These are phyloP conservation scores for Sporopachydermia quercuum DNA, from an alignment of 805 yeast genomes.

Conservation along the genomic window DNA sequence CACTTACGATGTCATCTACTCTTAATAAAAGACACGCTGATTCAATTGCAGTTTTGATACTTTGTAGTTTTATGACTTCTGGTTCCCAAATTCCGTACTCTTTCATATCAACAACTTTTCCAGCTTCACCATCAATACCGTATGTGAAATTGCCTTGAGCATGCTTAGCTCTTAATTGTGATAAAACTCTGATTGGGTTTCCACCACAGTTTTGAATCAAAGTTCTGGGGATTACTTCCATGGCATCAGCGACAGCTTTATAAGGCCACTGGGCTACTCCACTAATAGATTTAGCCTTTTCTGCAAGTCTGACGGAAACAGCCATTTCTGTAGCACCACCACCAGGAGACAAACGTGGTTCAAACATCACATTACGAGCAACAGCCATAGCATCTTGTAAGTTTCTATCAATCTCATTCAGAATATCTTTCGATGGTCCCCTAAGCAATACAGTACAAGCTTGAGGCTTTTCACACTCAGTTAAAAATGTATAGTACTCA, in stretches of 20 bases:
- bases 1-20: slow-evolving; percentile 96
- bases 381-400: slow-evolving; percentile 98
- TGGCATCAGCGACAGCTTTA: slow-evolving; percentile 96
- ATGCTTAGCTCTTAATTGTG: slow-evolving; percentile 91
- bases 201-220: slow-evolving; percentile 97
- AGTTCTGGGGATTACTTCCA: slow-evolving; percentile 97
- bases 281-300: slow-evolving; percentile 80
- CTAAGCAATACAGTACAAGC: slow-evolving; percentile 90
- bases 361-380: slow-evolving; percentile 84
- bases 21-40: slow-evolving; percentile 88
- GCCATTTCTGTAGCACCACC: slow-evolving; percentile 99
- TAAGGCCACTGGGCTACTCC: slow-evolving; percentile 98
- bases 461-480: slow-evolving; percentile 67
- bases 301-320: slow-evolving; percentile 73
- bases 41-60: slow-evolving; percentile 95
- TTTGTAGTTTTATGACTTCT: slow-evolving; percentile 92
- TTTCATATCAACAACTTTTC: slow-evolving; percentile 90
- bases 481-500: slow-evolving; percentile 82
- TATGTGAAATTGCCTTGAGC: slow-evolving; percentile 75
- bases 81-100: slow-evolving; percentile 99
- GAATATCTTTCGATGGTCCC: slow-evolving; percentile 93
- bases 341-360: slow-evolving; percentile 93
- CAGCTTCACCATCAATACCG: slow-evolving; percentile 92
- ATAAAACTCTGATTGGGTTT: slow-evolving; percentile 76
- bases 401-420: slow-evolving; percentile 92